Evolutionary conservation across 192 early-diverging fungal species (phyloP).

Genomic region (Paraglomus occultum): DNA sequence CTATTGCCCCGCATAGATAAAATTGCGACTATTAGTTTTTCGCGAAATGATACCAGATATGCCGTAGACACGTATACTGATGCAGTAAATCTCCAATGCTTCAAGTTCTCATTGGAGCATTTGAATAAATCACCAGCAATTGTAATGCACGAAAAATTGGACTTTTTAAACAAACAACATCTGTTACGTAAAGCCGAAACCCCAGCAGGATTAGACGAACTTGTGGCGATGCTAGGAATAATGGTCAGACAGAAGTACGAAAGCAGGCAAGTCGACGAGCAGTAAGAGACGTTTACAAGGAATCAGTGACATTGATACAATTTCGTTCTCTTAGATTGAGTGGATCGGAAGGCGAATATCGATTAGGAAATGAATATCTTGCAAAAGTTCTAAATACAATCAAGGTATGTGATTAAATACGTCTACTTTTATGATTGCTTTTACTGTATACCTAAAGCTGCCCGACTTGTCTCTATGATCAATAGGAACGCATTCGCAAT

Average conservation of each 20-base stretch:
- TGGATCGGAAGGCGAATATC: conserved; percentile 23
- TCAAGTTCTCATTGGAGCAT: conserved; percentile 58
- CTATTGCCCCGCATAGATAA: too few species aligned
- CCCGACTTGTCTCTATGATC: neutral
- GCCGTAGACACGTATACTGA: conserved; percentile 2
- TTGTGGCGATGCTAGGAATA: conserved; percentile 41
- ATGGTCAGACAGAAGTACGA: conserved; percentile 32
- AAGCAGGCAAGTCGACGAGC: conserved; percentile 26
- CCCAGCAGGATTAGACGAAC: conserved; percentile 37
- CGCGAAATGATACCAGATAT: neutral
- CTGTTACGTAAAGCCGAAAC: conserved; percentile 45
- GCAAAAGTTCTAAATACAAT: conserved; percentile 44
- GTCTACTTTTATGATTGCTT: neutral
- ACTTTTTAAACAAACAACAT: conserved; percentile 77
- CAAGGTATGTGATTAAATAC: conserved; percentile 32
- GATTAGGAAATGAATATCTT: conserved; percentile 42
- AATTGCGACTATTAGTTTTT: too few species aligned
- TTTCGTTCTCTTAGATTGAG: conserved; percentile 30
- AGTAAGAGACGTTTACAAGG: too few species aligned
- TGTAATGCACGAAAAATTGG: conserved; percentile 66
- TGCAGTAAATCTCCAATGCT: neutral
- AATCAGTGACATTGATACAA: neutral
- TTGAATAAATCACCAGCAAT: conserved; percentile 63
- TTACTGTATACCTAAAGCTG: neutral
- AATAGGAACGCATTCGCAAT: conserved; percentile 55